phyloP scores from a whole-genome alignment of 371 early-diverging fungal genomes.

The Mortierella sp. region DNA sequence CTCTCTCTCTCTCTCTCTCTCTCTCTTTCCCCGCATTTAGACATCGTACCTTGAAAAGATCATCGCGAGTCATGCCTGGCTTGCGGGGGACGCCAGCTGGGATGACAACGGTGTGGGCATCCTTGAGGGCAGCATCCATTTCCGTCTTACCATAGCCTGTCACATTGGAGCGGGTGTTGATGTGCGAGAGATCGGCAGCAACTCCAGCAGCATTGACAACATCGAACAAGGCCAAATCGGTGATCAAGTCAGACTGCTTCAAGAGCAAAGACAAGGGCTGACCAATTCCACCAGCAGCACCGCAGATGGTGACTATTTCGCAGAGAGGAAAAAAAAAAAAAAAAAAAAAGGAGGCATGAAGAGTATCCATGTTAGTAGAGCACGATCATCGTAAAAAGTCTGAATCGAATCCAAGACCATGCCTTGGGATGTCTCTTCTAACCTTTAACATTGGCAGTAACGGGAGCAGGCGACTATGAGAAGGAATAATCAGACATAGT shows the following conservation, averaged over 20 bases:
- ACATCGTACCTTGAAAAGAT: constrained; percentile 78
- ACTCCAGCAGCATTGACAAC: constrained; percentile 96
- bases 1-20: too few relatives aligned
- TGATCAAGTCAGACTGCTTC: constrained; percentile 82
- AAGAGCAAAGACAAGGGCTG: constrained; percentile 90
- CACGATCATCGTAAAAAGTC: too few relatives aligned
- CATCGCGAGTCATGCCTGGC: constrained; percentile 90
- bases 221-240: constrained; percentile 92
- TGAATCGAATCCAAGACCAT: too few relatives aligned
- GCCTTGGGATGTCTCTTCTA: too few relatives aligned
- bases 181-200: constrained; percentile 97
- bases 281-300: constrained; percentile 93
- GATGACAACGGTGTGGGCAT: constrained; percentile 92
- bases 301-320: constrained; percentile 71
- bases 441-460: too few relatives aligned
- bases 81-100: constrained; percentile 92
- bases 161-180: constrained; percentile 89
- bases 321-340: background rate
- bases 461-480: too few relatives aligned
- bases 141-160: constrained; percentile 67
- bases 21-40: background rate
- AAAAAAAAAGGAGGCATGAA: too few relatives aligned
- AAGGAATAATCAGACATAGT: too few relatives aligned
- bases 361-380: too few relatives aligned
- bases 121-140: constrained; percentile 85